Evolutionary conservation across 2,329 filamentous ascomycete genomes (phyloP).

Genomic region (Zymoseptoria pseudotritici): DNA sequence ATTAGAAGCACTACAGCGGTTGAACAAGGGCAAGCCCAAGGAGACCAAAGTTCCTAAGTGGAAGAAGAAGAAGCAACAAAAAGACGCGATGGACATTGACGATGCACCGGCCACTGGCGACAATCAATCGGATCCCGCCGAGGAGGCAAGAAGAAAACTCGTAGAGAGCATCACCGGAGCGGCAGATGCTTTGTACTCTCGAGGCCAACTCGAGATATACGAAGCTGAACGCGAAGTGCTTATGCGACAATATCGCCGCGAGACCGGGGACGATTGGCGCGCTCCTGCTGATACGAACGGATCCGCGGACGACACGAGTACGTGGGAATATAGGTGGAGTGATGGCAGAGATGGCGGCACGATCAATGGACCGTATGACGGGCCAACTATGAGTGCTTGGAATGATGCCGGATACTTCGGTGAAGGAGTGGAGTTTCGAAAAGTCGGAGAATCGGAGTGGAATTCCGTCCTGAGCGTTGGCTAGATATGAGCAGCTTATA

Average conservation of each 20-base stretch:
- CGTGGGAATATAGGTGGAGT: conserved; percentile 90
- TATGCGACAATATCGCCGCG: conserved; percentile 71
- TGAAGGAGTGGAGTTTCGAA: conserved; percentile 62
- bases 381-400: conserved; percentile 81
- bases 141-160: conserved; percentile 60
- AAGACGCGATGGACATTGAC: conserved; percentile 65
- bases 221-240: conserved; percentile 79
- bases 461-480: conserved; percentile 19
- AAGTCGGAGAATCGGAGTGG: conserved; percentile 38
- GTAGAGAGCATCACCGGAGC: conserved; percentile 83
- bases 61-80: conserved; percentile 44
- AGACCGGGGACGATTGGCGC: conserved; percentile 82
- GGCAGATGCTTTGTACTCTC: conserved; percentile 74
- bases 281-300: conserved; percentile 26
- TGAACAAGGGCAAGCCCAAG: conserved; percentile 55
- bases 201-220: conserved; percentile 85
- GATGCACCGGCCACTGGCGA: conserved; percentile 24
- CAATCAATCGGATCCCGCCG: conserved; percentile 57
- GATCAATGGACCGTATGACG: conserved; percentile 82
- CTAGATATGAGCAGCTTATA: background rate
- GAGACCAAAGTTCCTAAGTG: conserved; percentile 50
- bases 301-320: background rate
- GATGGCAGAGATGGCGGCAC: conserved; percentile 74
- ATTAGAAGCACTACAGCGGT: conserved; percentile 75
- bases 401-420: conserved; percentile 87